These are phyloP conservation scores for Trichoderma oligosporum DNA, from an alignment of 2,329 filamentous ascomycete species.

Conservation along the genomic window DNA sequence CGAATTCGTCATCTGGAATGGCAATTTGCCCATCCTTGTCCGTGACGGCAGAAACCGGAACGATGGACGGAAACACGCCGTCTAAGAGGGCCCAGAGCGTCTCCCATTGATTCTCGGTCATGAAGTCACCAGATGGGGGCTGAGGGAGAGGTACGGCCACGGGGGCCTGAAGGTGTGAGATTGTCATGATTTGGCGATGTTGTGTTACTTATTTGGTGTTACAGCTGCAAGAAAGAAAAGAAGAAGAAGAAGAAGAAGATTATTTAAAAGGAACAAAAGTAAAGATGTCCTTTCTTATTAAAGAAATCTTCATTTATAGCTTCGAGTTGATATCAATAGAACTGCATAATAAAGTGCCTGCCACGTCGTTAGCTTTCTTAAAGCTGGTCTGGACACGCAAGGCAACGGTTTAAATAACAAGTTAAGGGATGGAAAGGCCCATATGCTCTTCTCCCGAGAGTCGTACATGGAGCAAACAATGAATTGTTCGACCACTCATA, in stretches of 20 bases:
- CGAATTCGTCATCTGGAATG: conserved; percentile 49
- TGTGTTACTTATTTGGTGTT: too few species aligned
- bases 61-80: conserved; percentile 58
- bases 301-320: conserved; percentile 6
- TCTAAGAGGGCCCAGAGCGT: conserved; percentile 54
- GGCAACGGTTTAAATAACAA: too few species aligned
- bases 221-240: background rate
- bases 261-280: background rate
- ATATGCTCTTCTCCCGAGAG: background rate
- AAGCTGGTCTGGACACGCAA: too few species aligned
- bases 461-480: too few species aligned
- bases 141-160: conserved; percentile 26
- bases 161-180: conserved; percentile 10
- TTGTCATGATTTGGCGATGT: conserved; percentile 7
- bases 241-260: background rate
- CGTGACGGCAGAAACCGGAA: conserved; percentile 36
- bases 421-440: background rate
- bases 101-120: conserved; percentile 50
- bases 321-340: too few species aligned
- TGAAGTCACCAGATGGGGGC: conserved; percentile 35
- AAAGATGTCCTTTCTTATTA: background rate
- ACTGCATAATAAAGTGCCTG: too few species aligned
- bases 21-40: conserved; percentile 42
- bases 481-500: too few species aligned
- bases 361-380: background rate